phyloP scores from a whole-genome alignment of 108 stramenopile species.

The Fistulifera pelliculosa region DNA sequence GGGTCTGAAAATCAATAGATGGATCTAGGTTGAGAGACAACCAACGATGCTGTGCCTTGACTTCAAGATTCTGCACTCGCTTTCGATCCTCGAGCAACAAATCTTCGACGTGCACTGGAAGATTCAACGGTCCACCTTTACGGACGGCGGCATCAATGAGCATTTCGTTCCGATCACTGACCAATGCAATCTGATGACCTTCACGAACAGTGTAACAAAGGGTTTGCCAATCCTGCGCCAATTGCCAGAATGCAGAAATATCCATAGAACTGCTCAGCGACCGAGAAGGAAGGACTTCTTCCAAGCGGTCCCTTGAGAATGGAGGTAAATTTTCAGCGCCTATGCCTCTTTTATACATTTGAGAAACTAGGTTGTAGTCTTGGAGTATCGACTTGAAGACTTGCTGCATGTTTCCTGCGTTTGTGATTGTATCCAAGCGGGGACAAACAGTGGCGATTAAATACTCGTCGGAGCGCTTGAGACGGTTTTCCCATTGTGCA shows the following conservation, averaged over 20 bases:
- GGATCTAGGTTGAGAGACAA: constrained; percentile 54
- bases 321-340: constrained; percentile 35
- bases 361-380: constrained; percentile 35
- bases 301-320: constrained; percentile 18
- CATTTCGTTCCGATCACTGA: constrained; percentile 46
- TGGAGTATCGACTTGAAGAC: constrained; percentile 15
- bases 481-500: constrained; percentile 20
- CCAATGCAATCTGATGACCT: constrained; percentile 27
- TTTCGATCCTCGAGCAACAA: constrained; percentile 33
- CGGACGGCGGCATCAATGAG: constrained; percentile 38
- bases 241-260: constrained; percentile 27
- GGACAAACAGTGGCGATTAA: constrained; percentile 25
- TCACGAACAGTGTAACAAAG: constrained; percentile 52
- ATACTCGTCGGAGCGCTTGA: constrained; percentile 28
- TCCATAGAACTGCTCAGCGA: not conserved
- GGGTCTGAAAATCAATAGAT: constrained; percentile 55
- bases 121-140: constrained; percentile 43
- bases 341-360: constrained; percentile 40
- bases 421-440: constrained; percentile 9
- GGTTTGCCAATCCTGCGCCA: constrained; percentile 63
- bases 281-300: not conserved
- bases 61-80: constrained; percentile 39
- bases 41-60: constrained; percentile 29
- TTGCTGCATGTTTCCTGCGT: constrained; percentile 11
- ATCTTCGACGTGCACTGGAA: constrained; percentile 53